Base-by-base conservation (phyloP, 2,329 filamentous ascomycete genomes). In the Didymella lethalis region DNA sequence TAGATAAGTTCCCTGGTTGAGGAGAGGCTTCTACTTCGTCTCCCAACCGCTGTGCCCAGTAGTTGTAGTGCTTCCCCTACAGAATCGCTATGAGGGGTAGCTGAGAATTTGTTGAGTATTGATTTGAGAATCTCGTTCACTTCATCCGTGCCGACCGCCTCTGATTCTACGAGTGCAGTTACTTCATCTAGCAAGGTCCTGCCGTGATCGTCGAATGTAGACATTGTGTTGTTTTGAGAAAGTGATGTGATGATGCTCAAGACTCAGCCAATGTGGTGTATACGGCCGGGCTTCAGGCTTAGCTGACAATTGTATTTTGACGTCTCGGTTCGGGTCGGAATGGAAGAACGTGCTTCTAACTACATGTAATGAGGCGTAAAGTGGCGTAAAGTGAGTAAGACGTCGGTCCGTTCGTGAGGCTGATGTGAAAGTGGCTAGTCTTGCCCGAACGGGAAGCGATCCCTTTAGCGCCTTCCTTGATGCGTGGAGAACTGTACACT, bases 41-140 rank as follows among this genome's bases (percentile, higher is more conserved):
- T 66, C 32, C 75, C 75, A 32, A 73, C 72, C 38, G 72, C 73
- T 26, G 73, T 77, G 29, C 71, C 75, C 12, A 77, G 55, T 41
- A 68, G 47, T 45, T 74, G 65, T 26, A 72, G 51, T 49, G 62
- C 61, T 41, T 54, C 46, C 41, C 46, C 56, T 34, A 36, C 29
- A 7, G 50, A 16, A 8, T 47, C 41, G 34, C 46, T 59, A 8
- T 46, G 31, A 36, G 51, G 44, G 14, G 46, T 50, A 1, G 32
- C 36, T 28, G 56, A 54, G 34, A 59, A 43, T 23, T 31, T 54
- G 12, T 41, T 43, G 29, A 50, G 41, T 28, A 59, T 23, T 7
- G 23, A 20, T 28, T 47, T 59, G 11, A 59, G 51, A 11, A 28
- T 36, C 11, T 18, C 14, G 20, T 36, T 16, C 8, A 16, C 50